Evolutionary conservation across 2,329 filamentous ascomycete species (phyloP), one percentile per base, ranked within the genome.

Genomic region (Hymenoscyphus scutula): DNA sequence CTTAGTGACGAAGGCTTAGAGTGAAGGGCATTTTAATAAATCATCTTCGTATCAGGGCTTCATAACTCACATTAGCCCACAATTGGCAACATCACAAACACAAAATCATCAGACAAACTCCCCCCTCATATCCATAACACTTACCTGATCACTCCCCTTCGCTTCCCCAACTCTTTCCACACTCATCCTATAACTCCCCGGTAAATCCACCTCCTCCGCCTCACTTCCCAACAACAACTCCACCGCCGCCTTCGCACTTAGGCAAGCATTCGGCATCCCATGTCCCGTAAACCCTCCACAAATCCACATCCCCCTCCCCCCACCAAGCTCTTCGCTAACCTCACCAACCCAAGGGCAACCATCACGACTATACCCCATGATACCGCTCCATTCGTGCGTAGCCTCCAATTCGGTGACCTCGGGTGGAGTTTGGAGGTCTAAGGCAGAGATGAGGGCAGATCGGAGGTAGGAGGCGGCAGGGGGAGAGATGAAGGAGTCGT

Each of bases 291-390:
- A 91, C 2, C 87, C 89, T 2, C 81, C 88, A 64, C 82, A 82
- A 13, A 91, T 66, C 78, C 81, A 91, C 60, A 91, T 67, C 0
- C 87, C 86, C 2, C 79, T 73, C 19, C 75, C 78, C n/a, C 81
- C 84, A 5, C 82, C 76, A 27, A 82, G 67, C 5, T 73, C 70
- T 38, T 75, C 76, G 0, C 87, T 86, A n/a, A 92, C 83, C 10
- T 77, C 75, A 0, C 90, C 90, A 1, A 93, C 87, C 86, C 87
- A 92, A 0, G 90, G 89, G 58, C 82, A 74, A 0, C 81, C 78
- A 72, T 93, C 90, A 6, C 85, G 78, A 32, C 84, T 86, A 74
- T 86, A 92, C 0, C 88, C 90, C 90, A 92, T 93, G 68, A 92
- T 89, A 0, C 90, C 90, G 1, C 88, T 90, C 90, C 90, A 94